Evolutionary conservation across 768 basidiomycete species (phyloP), one percentile per base, ranked within the genome.

Genomic region (Cystofilobasidium capitatum): DNA sequence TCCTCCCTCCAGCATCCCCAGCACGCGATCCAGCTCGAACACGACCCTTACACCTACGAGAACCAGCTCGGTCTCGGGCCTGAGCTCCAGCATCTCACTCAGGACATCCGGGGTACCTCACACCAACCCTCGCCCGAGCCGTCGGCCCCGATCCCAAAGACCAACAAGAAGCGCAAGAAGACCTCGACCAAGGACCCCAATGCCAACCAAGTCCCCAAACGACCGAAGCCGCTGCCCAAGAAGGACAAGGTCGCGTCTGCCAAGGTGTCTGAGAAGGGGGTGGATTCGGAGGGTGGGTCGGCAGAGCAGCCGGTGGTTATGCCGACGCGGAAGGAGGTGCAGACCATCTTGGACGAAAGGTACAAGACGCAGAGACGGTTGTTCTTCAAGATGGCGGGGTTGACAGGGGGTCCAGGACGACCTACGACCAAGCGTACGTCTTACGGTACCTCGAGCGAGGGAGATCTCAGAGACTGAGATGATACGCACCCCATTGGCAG

Each of bases 341-440:
- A 55, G 16, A 17, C 51, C 29, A 55, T 55, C 29, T 31, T 55
- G 29, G 51, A 55, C 12, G 51, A 55, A 17, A 26, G 51, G 6
- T 55, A 31, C 51, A 55, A 55, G 51, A 16, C 51, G 51, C 51
- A 31, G 14, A 55, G 20, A 31, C 51, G 51, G 51, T 31, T 55
- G 7, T 55, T 33, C 17, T 2, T 4, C 13, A 55, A 55, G 51
- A 55, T 31, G 31, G 51, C 51, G 4, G 51, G 51, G 7, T 4
- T 55, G 51, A 2, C 26, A 31, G 51, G 51, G 29, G 51, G 51
- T 6, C 29, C 51, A 2, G 51, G 51, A 5, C 51, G 51, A 3
- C 51, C 51, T 10, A 26, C 51, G 14, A 55, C 51, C 26, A 55
- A 55, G 51, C 51, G 51, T 55, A 31, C 26, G 51, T 51, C 49